These are phyloP conservation scores for Saturnispora mendoncae DNA, from an alignment of 805 yeast genomes.

Conservation along the genomic window DNA sequence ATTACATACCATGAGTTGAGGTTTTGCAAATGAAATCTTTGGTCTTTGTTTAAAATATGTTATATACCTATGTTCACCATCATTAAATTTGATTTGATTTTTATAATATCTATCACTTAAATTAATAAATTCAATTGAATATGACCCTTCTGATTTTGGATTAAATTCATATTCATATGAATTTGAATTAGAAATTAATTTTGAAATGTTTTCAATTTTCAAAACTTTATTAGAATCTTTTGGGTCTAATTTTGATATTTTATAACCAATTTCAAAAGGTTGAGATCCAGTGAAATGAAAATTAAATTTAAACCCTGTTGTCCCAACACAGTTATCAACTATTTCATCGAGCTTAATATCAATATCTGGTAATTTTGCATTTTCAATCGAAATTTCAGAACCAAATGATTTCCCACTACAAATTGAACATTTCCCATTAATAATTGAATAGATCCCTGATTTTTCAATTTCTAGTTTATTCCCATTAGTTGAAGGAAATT, in stretches of 20 bases:
- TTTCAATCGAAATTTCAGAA: conserved; percentile 38
- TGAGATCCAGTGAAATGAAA: conserved; percentile 73
- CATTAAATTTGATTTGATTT: conserved; percentile 24
- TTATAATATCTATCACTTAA: conserved; percentile 57
- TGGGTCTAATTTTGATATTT: conserved; percentile 45
- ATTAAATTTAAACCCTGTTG: conserved; percentile 63
- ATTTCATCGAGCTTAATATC: conserved; percentile 48
- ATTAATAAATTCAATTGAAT: conserved; percentile 59
- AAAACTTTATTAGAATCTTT: conserved; percentile 23
- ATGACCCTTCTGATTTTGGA: conserved; percentile 77
- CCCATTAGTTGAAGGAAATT: conserved; percentile 18
- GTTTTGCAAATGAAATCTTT: conserved; percentile 32
- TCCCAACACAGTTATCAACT: conserved; percentile 84
- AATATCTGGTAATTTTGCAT: conserved; percentile 35
- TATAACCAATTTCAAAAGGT: conserved; percentile 64
- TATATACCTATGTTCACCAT: conserved; percentile 43
- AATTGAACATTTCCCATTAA: conserved; percentile 43
- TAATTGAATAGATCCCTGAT: conserved; percentile 62
- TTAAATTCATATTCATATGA: conserved; percentile 47
- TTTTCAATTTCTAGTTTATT: conserved; percentile 31
- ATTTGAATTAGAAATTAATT: conserved; percentile 27
- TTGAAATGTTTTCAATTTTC: conserved; percentile 21
- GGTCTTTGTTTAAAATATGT: conserved; percentile 71
- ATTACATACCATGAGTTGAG: conserved; percentile 23
- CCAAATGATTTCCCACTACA: conserved; percentile 68